Percentiles rank a stretch among this genome's conserved stretches.
These are phyloP conservation scores for Metarhizium guizhouense DNA, from an alignment of 2,329 filamentous ascomycete genomes.

Conservation along the genomic window DNA sequence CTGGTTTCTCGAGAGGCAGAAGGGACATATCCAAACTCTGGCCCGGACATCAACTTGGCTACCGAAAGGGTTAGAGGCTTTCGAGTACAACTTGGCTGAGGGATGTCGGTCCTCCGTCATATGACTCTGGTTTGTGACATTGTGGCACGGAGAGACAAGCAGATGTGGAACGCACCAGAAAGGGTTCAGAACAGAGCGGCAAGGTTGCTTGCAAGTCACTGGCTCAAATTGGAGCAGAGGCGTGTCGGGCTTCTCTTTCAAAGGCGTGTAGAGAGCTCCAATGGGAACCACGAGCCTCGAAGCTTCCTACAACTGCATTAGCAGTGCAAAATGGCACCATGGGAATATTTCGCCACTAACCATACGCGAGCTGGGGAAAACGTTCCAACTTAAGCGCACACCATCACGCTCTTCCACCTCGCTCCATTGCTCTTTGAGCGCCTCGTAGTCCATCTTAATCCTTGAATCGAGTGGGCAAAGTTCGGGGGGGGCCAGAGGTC, in stretches of 20 bases:
- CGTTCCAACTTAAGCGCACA: conserved; percentile 95
- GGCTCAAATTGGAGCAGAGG: conserved; percentile 92
- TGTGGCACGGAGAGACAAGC: background rate
- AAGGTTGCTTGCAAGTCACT: conserved; percentile 92
- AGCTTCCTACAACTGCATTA: conserved; percentile 57
- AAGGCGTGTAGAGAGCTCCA: conserved; percentile 86
- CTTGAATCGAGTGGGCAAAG: background rate
- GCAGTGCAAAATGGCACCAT: background rate
- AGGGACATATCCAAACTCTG: conserved; percentile 81
- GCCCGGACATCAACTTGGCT: conserved; percentile 80
- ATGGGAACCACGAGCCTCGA: conserved; percentile 93
- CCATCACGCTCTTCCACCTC: conserved; percentile 96
- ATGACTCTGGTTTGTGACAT: background rate
- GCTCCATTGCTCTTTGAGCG: conserved; percentile 90
- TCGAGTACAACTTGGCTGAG: background rate
- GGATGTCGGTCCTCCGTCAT: background rate
- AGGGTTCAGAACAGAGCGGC: conserved; percentile 90
- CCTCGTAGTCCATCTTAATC: conserved; percentile 74
- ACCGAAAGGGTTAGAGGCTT: conserved; percentile 14
- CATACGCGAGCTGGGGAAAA: conserved; percentile 96
- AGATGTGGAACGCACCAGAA: conserved; percentile 61
- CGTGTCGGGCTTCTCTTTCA: conserved; percentile 89
- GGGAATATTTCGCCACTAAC: conserved; percentile 36
- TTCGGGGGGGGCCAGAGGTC: background rate
- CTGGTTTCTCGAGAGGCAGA: conserved; percentile 75